Percentiles rank a stretch among this genome's conserved stretches.
These are phyloP conservation scores for Gardenia jasminoides DNA, from an alignment of 257 asterid genomes.

Conservation along the genomic window DNA sequence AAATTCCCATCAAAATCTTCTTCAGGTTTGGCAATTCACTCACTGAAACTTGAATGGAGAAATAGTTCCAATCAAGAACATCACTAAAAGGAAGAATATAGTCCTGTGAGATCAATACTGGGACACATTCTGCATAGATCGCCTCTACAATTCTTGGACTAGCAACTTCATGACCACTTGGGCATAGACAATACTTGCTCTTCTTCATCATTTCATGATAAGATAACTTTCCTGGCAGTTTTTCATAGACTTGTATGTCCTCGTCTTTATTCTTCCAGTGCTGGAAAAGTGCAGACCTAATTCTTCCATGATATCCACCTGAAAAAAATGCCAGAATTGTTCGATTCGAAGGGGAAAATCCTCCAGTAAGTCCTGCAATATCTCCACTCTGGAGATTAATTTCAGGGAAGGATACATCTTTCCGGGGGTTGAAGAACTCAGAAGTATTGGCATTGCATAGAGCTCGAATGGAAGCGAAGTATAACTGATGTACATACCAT, in stretches of 20 bases:
- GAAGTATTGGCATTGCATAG: constrained; percentile 75
- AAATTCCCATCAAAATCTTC: constrained; percentile 38
- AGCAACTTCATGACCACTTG: constrained; percentile 73
- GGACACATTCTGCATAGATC: constrained; percentile 63
- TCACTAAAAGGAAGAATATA: constrained; percentile 58
- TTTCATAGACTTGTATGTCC: constrained; percentile 37
- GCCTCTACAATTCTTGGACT: constrained; percentile 76
- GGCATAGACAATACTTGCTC: constrained; percentile 62
- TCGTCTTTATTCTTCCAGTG: constrained; percentile 52
- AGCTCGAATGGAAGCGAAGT: constrained; percentile 63
- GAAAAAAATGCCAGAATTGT: constrained; percentile 65
- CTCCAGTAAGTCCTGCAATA: constrained; percentile 14
- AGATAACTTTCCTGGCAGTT: constrained; percentile 30
- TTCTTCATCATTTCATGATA: constrained; percentile 41
- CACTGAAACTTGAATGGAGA: constrained; percentile 37
- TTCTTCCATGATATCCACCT: constrained; percentile 51
- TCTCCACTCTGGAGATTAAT: constrained; percentile 42
- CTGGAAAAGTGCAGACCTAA: constrained; percentile 40
- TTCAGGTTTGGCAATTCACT: constrained; percentile 52
- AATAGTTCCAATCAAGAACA: constrained; percentile 54
- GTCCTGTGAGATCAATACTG: constrained; percentile 48
- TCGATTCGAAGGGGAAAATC: constrained; percentile 24
- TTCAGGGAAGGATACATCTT: constrained; percentile 65
- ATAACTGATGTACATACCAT: constrained; percentile 57
- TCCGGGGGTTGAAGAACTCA: constrained; percentile 65